Percentiles rank a stretch among this genome's conserved stretches.
Conservation (phyloP, 179 eudicot species). For the Camellia oleifera region DNA sequence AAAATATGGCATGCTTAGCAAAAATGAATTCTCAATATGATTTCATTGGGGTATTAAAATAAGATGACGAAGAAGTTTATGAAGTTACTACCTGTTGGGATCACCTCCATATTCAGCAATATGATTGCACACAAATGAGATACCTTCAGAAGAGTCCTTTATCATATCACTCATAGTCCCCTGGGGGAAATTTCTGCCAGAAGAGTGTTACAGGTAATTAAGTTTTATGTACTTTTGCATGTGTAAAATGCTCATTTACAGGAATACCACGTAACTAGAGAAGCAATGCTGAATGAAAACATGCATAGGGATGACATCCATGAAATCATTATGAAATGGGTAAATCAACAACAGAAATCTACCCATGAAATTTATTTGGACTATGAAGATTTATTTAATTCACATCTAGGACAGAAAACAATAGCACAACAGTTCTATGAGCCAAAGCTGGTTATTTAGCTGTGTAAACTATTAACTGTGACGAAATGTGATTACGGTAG, state of each 20-base stretch:
- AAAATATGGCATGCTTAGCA: constrained; percentile 2
- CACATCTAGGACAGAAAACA: constrained; percentile 1
- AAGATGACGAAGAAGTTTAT: neutral
- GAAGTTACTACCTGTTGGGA: constrained; percentile 61
- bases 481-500: neutral
- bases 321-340: neutral
- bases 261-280: neutral
- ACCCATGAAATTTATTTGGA: neutral
- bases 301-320: neutral
- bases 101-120: constrained; percentile 97
- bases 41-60: neutral
- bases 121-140: constrained; percentile 81
- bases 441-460: neutral
- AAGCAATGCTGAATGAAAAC: neutral
- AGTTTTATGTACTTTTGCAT: neutral
- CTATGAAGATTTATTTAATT: neutral
- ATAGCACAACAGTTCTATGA: neutral
- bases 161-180: constrained; percentile 93
- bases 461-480: neutral
- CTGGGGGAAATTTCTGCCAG: constrained; percentile 87
- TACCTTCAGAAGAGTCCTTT: constrained; percentile 85
- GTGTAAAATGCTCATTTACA: neutral
- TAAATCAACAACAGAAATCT: neutral
- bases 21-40: neutral
- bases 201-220: constrained; percentile 12